phyloP scores from a whole-genome alignment of 2,329 filamentous ascomycete genomes.

The Erysiphe pulchra region DNA sequence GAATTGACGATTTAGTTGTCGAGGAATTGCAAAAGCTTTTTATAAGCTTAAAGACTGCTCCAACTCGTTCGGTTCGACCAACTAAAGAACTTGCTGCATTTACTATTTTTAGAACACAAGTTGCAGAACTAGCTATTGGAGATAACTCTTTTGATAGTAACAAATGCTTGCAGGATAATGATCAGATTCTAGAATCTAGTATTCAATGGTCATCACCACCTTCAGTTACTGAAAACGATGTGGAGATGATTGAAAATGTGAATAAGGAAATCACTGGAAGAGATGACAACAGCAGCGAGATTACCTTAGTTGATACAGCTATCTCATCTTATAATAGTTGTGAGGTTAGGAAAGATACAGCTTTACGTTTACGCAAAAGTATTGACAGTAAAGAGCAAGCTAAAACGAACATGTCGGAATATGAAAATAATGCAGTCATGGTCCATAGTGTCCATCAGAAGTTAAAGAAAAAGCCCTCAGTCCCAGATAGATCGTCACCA shows the following conservation, averaged over 20 bases:
- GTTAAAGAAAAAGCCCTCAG: constrained; percentile 12
- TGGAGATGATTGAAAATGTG: constrained; percentile 13
- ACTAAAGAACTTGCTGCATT: constrained; percentile 56
- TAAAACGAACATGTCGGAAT: not conserved
- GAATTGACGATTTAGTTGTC: constrained; percentile 28
- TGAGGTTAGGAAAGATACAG: constrained; percentile 15
- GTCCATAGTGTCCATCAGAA: no score
- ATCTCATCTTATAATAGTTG: constrained; percentile 4
- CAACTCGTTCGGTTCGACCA: constrained; percentile 37
- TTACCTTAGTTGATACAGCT: constrained; percentile 15
- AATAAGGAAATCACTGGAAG: constrained; percentile 6
- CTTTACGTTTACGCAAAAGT: not conserved
- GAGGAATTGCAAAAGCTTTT: constrained; percentile 48
- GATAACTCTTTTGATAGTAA: constrained; percentile 9
- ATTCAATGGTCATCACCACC: constrained; percentile 4
- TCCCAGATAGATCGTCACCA: constrained; percentile 12
- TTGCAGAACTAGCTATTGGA: constrained; percentile 22
- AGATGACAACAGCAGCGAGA: constrained; percentile 15
- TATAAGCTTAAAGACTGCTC: constrained; percentile 37
- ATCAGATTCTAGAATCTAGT: not conserved
- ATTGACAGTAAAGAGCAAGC: not conserved
- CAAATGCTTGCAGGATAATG: not conserved
- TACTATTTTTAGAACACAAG: constrained; percentile 36
- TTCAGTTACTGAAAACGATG: constrained; percentile 3
- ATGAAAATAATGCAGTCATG: constrained; percentile 9